Evolutionary conservation across 2,329 filamentous ascomycete genomes (phyloP).

Genomic region (Hortaea sp.): DNA sequence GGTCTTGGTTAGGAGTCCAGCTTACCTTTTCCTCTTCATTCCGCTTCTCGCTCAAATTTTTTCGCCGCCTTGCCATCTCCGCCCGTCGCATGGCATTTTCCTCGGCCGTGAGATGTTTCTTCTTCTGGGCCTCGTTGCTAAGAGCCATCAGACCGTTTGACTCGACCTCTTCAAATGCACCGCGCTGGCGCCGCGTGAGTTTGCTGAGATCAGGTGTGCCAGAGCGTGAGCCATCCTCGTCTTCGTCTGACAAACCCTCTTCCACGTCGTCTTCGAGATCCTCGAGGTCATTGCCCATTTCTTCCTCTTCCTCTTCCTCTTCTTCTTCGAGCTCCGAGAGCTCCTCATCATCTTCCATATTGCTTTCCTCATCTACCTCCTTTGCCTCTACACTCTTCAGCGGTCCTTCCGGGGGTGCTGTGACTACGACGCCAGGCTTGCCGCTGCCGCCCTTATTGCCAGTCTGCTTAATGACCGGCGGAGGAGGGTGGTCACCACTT

Average conservation of each 20-base stretch:
- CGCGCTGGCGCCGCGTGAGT: constrained; percentile 59
- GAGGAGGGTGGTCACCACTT: constrained; percentile 21
- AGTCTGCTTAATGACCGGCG: constrained; percentile 23
- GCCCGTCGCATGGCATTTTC: constrained; percentile 63
- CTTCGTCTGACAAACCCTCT: constrained; percentile 24
- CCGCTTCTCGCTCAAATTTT: constrained; percentile 67
- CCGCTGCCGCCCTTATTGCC: constrained; percentile 6
- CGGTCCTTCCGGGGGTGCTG: constrained; percentile 14
- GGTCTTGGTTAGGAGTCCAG: not conserved
- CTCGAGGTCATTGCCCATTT: constrained; percentile 33
- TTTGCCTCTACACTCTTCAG: constrained; percentile 40
- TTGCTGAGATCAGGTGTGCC: constrained; percentile 55
- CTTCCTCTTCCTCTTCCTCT: constrained; percentile 21
- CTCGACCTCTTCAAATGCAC: constrained; percentile 37
- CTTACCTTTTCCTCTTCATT: constrained; percentile 66
- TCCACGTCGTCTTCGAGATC: constrained; percentile 29
- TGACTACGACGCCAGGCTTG: constrained; percentile 22
- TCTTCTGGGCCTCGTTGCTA: constrained; percentile 60
- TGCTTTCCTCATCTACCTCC: constrained; percentile 38
- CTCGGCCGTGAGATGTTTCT: constrained; percentile 62
- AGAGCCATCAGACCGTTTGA: constrained; percentile 34
- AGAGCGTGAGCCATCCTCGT: constrained; percentile 40
- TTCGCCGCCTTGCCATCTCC: constrained; percentile 63
- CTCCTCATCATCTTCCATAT: constrained; percentile 37
- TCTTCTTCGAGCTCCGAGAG: constrained; percentile 29